A percentile compares a stretch with the other conserved stretches of the same genome.
Evolutionary conservation across 768 basidiomycete species (phyloP).

Genomic region (Sporobolomyces roseus): DNA sequence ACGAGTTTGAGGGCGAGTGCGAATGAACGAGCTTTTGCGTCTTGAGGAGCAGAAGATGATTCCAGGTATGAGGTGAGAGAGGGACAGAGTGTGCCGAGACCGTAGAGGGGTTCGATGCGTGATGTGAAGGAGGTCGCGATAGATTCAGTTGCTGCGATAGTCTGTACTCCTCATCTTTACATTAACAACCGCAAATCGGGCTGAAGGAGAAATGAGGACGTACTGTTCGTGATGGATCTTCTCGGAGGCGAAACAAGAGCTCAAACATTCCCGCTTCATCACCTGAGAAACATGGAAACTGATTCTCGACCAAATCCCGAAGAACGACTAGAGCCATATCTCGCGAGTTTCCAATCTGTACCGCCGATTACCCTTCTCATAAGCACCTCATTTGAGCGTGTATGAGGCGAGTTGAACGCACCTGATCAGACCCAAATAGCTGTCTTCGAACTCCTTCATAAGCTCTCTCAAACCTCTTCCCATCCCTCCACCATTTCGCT

Average conservation of each 20-base stretch:
- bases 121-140: conserved; percentile 34
- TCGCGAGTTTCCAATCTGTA: neutral
- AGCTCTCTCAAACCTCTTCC: conserved; percentile 14
- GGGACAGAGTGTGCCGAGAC: conserved; percentile 34
- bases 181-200: neutral
- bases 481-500: conserved; percentile 18
- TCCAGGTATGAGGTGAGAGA: neutral
- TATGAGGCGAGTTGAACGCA: neutral
- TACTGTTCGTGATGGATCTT: conserved; percentile 27
- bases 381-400: no score
- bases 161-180: no score
- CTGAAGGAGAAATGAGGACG: neutral
- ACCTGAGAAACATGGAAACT: conserved; percentile 36
- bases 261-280: conserved; percentile 36
- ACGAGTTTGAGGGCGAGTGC: conserved; percentile 38
- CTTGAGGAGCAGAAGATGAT: neutral
- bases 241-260: conserved; percentile 36
- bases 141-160: conserved; percentile 36
- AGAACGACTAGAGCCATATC: conserved; percentile 38
- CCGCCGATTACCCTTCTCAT: no score
- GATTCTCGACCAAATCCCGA: conserved; percentile 40
- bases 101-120: conserved; percentile 43
- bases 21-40: conserved; percentile 15
- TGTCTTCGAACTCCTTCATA: conserved; percentile 17
- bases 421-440: neutral